phyloP scores from a whole-genome alignment of 805 yeast species.

The Kockiozyma suomiensis region DNA sequence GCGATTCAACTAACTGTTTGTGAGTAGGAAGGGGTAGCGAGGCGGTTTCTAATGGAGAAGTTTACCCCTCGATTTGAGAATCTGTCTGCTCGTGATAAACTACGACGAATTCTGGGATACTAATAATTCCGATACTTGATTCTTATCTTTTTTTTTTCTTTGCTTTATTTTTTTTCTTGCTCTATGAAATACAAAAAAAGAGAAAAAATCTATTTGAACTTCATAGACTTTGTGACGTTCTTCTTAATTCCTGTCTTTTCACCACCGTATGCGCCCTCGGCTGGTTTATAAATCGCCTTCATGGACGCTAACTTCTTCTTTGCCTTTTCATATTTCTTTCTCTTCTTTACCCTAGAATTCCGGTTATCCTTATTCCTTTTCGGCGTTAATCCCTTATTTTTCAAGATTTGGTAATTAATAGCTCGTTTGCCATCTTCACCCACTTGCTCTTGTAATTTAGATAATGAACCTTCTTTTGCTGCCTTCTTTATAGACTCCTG shows the following conservation, averaged over 20 bases:
- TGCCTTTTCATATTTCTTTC: constrained; percentile 93
- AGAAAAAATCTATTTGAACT: constrained; percentile 50
- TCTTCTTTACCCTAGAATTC: constrained; percentile 96
- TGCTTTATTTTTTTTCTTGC: neutral
- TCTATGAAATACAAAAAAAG: neutral
- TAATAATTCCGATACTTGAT: neutral
- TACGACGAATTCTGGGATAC: constrained; percentile 5
- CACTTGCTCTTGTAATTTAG: constrained; percentile 64
- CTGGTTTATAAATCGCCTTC: constrained; percentile 81
- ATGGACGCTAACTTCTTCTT: constrained; percentile 89
- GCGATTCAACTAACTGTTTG: neutral
- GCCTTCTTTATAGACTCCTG: constrained; percentile 48
- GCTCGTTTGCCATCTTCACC: constrained; percentile 92
- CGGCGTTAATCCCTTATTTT: constrained; percentile 95
- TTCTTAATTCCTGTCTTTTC: constrained; percentile 97
- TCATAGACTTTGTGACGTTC: constrained; percentile 84
- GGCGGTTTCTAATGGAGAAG: constrained; percentile 41
- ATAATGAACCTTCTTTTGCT: constrained; percentile 80
- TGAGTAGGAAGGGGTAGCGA: constrained; percentile 36
- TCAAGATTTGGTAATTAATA: constrained; percentile 87
- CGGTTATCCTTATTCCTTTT: constrained; percentile 91
- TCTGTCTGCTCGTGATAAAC: constrained; percentile 3
- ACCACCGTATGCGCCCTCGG: constrained; percentile 79
- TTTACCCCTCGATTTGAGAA: constrained; percentile 7
- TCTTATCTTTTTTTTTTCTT: neutral